Conservation (phyloP, 164 flowering plant genomes). For the Magnolia kwangsiensis region DNA sequence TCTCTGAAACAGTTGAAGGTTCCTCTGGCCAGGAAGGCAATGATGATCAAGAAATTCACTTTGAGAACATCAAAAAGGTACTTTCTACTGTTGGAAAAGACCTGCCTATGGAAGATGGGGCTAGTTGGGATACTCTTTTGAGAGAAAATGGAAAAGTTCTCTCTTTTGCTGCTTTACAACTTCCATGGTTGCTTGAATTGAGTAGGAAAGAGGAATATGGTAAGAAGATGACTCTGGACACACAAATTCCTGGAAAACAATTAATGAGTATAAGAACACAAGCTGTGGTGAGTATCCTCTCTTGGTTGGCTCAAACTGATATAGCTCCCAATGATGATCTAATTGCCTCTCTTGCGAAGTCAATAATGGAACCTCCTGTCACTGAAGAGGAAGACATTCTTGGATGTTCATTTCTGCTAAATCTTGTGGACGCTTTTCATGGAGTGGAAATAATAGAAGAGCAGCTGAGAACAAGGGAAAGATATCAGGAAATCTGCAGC, state of each 20-base stretch:
- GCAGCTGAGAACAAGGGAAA: slow-evolving; percentile 56
- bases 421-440: slow-evolving; percentile 81
- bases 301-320: slow-evolving; percentile 85
- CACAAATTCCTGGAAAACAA: slow-evolving; percentile 27
- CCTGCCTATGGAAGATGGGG: slow-evolving; percentile 38
- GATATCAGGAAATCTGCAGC: slow-evolving; percentile 63
- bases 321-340: slow-evolving; percentile 76
- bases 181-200: slow-evolving; percentile 88
- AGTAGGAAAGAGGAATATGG: slow-evolving; percentile 38
- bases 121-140: slow-evolving; percentile 49
- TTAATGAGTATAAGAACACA: slow-evolving; percentile 45
- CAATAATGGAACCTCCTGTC: slow-evolving; percentile 67
- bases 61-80: slow-evolving; percentile 28
- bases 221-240: slow-evolving; percentile 24
- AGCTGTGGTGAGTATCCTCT: slow-evolving; percentile 54
- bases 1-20: slow-evolving; percentile 24
- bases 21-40: slow-evolving; percentile 13
- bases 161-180: slow-evolving; percentile 67
- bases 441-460: slow-evolving; percentile 88
- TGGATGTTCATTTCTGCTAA: slow-evolving; percentile 74
- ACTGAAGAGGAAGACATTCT: slow-evolving; percentile 63
- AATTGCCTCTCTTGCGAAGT: slow-evolving; percentile 70
- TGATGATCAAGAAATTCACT: slow-evolving; percentile 32
- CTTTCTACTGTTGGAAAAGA: slow-evolving; percentile 52
- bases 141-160: slow-evolving; percentile 62